A percentile compares a stretch with the other conserved stretches of the same genome.
These are phyloP conservation scores for Petunia hybrid DNA, from an alignment of 305 asterid genomes.

Conservation along the genomic window DNA sequence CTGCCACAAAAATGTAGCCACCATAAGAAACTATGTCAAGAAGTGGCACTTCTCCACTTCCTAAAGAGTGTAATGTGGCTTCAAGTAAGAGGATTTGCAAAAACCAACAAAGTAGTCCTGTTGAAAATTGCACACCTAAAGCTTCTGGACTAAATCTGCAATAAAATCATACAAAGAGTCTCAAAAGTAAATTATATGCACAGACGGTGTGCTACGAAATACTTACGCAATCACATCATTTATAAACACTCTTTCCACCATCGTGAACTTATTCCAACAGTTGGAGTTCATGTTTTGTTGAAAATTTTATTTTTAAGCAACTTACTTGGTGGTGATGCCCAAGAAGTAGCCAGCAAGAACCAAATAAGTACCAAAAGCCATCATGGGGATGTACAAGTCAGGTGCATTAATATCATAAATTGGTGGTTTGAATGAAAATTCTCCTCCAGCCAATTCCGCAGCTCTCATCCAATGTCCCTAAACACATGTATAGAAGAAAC, in stretches of 20 bases:
- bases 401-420: conserved; percentile 72
- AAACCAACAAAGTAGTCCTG: conserved; percentile 59
- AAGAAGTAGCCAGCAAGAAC: conserved; percentile 63
- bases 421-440: conserved; percentile 58
- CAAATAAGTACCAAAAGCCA: conserved; percentile 69
- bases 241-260: too few relatives aligned
- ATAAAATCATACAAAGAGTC: background rate
- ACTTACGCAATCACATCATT: background rate
- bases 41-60: conserved; percentile 60
- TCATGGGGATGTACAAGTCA: conserved; percentile 68
- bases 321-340: conserved; percentile 70
- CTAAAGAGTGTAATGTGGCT: conserved; percentile 52
- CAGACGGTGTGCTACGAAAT: background rate
- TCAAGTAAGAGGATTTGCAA: conserved; percentile 54
- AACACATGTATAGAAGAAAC: background rate
- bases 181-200: background rate
- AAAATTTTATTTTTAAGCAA: background rate
- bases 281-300: too few relatives aligned
- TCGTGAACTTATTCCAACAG: too few relatives aligned
- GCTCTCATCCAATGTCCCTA: conserved; percentile 76
- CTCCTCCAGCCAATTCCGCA: conserved; percentile 49
- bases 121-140: conserved; percentile 51
- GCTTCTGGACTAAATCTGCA: conserved; percentile 65
- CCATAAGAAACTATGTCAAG: conserved; percentile 61
- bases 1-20: conserved; percentile 56